A percentile compares a stretch with the other conserved stretches of the same genome.
phyloP scores from a whole-genome alignment of 2,329 filamentous ascomycete species.

The Paramyrothecium sp. region DNA sequence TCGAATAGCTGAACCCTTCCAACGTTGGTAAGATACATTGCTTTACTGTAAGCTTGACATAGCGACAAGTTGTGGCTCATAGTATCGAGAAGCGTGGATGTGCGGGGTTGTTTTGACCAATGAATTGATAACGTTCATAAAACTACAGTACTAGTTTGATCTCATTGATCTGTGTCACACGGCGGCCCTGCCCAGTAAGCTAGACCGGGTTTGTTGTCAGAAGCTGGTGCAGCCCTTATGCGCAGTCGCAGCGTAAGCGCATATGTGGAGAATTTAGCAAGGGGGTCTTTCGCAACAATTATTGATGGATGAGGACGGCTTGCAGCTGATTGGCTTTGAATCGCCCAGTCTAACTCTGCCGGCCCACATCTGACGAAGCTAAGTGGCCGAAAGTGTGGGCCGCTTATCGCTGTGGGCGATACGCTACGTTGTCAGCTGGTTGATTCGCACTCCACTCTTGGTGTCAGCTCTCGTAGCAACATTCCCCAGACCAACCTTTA shows the following conservation, averaged over 20 bases:
- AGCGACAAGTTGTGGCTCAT: too few species aligned
- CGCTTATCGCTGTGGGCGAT: not conserved
- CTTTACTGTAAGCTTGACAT: too few species aligned
- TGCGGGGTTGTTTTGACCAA: not conserved
- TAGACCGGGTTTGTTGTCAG: not conserved
- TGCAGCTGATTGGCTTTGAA: not conserved
- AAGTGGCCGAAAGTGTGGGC: not conserved
- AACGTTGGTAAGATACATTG: too few species aligned
- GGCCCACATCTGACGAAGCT: not conserved
- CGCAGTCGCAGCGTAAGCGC: not conserved
- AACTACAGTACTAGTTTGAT: not conserved
- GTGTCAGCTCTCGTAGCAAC: not conserved
- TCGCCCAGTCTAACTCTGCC: not conserved
- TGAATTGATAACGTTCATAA: not conserved
- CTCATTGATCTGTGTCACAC: not conserved
- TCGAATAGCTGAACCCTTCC: too few species aligned
- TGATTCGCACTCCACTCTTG: not conserved
- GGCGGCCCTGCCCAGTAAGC: not conserved
- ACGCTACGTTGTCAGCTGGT: not conserved
- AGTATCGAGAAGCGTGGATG: too few species aligned
- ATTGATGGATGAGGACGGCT: not conserved
- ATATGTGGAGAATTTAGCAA: not conserved
- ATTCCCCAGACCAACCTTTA: not conserved
- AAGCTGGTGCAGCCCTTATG: not conserved
- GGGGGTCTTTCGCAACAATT: not conserved